These are phyloP conservation scores for Sporothrix phasma DNA, from an alignment of 2,329 filamentous ascomycete species.

Conservation along the genomic window DNA sequence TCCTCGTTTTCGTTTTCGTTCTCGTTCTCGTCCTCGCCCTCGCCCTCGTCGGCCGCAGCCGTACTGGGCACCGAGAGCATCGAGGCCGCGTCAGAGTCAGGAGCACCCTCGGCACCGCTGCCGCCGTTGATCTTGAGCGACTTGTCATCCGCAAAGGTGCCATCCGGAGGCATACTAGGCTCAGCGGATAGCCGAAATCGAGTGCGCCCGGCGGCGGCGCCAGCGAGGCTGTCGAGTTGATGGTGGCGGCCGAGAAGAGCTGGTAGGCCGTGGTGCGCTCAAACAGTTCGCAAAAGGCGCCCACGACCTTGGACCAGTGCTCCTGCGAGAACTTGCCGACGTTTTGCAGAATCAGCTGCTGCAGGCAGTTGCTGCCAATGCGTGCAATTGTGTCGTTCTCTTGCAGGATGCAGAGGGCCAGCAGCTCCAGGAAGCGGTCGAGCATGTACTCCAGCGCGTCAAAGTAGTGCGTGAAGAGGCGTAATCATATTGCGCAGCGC, in stretches of 20 bases:
- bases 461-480: constrained; percentile 97
- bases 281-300: constrained; percentile 91
- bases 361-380: constrained; percentile 95
- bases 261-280: constrained; percentile 90
- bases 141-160: constrained; percentile 37
- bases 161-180: constrained; percentile 24
- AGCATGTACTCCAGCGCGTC: constrained; percentile 95
- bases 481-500: constrained; percentile 97
- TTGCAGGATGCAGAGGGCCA: constrained; percentile 94
- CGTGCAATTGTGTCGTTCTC: constrained; percentile 97
- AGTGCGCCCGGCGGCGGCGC: constrained; percentile 45
- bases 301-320: constrained; percentile 92
- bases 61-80: constrained; percentile 23
- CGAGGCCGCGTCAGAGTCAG: constrained; percentile 25
- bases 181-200: constrained; percentile 37
- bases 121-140: constrained; percentile 43
- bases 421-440: constrained; percentile 86
- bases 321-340: constrained; percentile 78
- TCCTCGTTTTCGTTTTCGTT: constrained; percentile 23
- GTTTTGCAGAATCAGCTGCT: constrained; percentile 93
- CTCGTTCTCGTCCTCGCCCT: constrained; percentile 26
- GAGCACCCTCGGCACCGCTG: constrained; percentile 24
- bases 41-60: constrained; percentile 27
- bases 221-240: constrained; percentile 42
- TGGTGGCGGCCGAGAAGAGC: constrained; percentile 73